Evolutionary conservation across 2,329 filamentous ascomycete genomes (phyloP).

Genomic region (Colletotrichum eremochloae): DNA sequence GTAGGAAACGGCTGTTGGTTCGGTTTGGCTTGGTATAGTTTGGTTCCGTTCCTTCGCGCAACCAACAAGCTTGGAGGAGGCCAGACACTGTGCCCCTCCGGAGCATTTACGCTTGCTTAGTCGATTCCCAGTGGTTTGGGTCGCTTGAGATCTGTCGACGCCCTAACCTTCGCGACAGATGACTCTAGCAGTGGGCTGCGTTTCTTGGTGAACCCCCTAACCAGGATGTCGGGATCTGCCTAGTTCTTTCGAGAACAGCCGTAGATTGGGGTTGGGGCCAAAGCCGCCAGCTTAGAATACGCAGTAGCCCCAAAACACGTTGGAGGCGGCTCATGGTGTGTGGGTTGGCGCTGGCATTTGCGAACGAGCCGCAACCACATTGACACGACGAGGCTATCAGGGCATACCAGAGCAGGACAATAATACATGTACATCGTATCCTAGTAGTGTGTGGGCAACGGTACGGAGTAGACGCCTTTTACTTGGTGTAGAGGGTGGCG

Average conservation of each 20-base stretch:
- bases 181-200: conserved; percentile 43
- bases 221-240: conserved; percentile 42
- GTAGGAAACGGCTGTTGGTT: conserved; percentile 33
- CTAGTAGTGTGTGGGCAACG: background rate
- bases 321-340: conserved; percentile 34
- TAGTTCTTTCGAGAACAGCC: conserved; percentile 41
- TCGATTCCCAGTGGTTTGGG: conserved; percentile 42
- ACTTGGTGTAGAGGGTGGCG: background rate
- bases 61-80: conserved; percentile 30
- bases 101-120: conserved; percentile 43
- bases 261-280: conserved; percentile 35
- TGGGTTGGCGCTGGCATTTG: conserved; percentile 10
- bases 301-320: conserved; percentile 28
- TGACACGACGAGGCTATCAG: conserved; percentile 17
- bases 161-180: conserved; percentile 44
- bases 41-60: conserved; percentile 26
- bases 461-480: background rate
- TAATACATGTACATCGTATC: background rate
- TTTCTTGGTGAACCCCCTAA: conserved; percentile 44
- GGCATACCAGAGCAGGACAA: background rate
- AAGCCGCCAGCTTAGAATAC: conserved; percentile 20
- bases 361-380: conserved; percentile 7
- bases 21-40: conserved; percentile 19
- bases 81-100: conserved; percentile 42
- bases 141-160: conserved; percentile 44